phyloP scores from a whole-genome alignment of 257 asterid genomes.

The Apocynum venetum region DNA sequence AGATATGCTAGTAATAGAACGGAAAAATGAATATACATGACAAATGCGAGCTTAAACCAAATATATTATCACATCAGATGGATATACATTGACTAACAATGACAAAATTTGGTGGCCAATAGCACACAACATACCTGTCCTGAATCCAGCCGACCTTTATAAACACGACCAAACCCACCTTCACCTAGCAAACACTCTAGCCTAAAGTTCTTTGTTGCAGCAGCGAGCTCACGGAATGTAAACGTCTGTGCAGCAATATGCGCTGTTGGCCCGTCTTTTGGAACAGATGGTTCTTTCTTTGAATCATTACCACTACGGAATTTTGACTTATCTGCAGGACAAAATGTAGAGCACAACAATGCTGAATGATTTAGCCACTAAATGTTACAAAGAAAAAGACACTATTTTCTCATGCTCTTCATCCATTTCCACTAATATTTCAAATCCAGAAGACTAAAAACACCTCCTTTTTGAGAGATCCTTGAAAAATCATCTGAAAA shows the following conservation, averaged over 20 bases:
- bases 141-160: conserved; percentile 75
- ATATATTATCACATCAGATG: neutral
- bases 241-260: conserved; percentile 89
- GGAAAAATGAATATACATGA: neutral
- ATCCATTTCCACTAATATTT: neutral
- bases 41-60: neutral
- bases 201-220: conserved; percentile 80
- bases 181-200: conserved; percentile 77
- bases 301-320: conserved; percentile 54
- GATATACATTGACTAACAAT: neutral
- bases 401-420: neutral
- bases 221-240: conserved; percentile 84
- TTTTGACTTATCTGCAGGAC: conserved; percentile 54
- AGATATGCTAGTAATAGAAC: neutral
- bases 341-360: conserved; percentile 3
- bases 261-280: conserved; percentile 66
- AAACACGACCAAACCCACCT: conserved; percentile 98
- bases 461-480: neutral
- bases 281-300: conserved; percentile 56
- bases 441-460: neutral
- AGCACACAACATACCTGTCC: conserved; percentile 60
- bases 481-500: neutral
- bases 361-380: neutral
- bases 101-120: neutral
- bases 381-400: neutral